Evolutionary conservation across 805 yeast genomes (phyloP), one percentile per base, ranked within the genome.

Genomic region (Phaffomyces antillensis): DNA sequence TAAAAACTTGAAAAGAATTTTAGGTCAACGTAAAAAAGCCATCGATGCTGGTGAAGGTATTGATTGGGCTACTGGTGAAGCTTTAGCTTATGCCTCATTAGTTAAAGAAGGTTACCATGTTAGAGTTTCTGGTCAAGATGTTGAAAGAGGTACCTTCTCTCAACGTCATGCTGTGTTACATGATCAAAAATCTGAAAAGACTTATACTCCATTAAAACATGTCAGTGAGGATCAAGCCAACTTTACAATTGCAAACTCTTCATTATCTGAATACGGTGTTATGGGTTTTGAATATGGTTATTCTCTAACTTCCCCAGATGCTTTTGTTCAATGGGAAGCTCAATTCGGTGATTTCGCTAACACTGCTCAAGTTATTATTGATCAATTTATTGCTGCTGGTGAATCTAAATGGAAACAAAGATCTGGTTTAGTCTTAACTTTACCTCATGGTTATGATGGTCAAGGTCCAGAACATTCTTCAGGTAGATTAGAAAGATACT

Each of bases 381-480:
- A 93, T 68, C 99, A 93, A 75, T 93, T 93, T 66, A 79, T 93
- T 63, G 86, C 97, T 38, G 87, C 90, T 64, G 99, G 95, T 66
- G 99, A 93, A 73, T 79, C 90, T 55, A 93, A 93, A 73, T 93
- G 99, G 99, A 86, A 87, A 66, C 99, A 93, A 77, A 86, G 99
- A 72, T 87, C 96, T 13, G 99, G 99, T 66, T 65, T 93, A 48
- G 96, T 93, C 34, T 71, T 93, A 57, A 87, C 97, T 4, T 77
- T 93, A 69, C 99, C 99, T 47, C 99, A 93, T 66, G 99, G 99
- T 73, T 93, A 90, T 67, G 99, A 93, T 66, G 99, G 99, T 55
- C 99, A 93, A 75, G 99, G 99, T 61, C 98, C 99, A 54, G 99
- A 93, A 75, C 99, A 93, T 72, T 93, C 99, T 25, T 86, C 96